These are phyloP conservation scores for Fusarium xyrophilum DNA, from an alignment of 2,329 filamentous ascomycete genomes.

Conservation along the genomic window DNA sequence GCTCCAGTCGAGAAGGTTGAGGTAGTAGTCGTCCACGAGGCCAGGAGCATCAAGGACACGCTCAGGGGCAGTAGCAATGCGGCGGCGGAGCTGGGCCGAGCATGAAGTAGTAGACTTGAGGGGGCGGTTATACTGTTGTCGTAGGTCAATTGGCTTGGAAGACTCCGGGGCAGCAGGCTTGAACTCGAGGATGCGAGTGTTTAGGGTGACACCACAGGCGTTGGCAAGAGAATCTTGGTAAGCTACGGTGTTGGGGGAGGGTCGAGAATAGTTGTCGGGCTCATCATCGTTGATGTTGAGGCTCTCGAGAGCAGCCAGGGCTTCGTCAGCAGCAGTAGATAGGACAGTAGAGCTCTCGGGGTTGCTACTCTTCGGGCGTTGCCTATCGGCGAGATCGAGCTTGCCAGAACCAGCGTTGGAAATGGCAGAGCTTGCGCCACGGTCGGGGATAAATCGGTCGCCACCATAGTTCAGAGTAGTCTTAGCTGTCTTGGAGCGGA, in stretches of 20 bases:
- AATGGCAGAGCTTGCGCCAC: constrained; percentile 86
- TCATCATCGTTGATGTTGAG: constrained; percentile 78
- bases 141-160: constrained; percentile 95
- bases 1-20: constrained; percentile 98
- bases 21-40: constrained; percentile 97
- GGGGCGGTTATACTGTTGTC: constrained; percentile 97
- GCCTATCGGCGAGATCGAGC: constrained; percentile 73
- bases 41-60: constrained; percentile 95
- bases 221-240: constrained; percentile 91
- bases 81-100: constrained; percentile 86
- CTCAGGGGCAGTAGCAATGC: constrained; percentile 93
- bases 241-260: constrained; percentile 84
- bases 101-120: constrained; percentile 77
- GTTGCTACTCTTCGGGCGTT: constrained; percentile 74
- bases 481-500: constrained; percentile 70
- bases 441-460: constrained; percentile 96
- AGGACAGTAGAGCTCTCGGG: constrained; percentile 78
- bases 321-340: constrained; percentile 80
- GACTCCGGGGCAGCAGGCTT: constrained; percentile 98
- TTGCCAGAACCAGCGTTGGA: constrained; percentile 83
- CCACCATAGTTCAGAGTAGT: constrained; percentile 80
- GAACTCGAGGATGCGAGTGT: constrained; percentile 95
- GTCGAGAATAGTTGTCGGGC: constrained; percentile 72
- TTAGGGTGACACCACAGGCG: constrained; percentile 90
- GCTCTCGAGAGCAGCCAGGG: constrained; percentile 78